A percentile compares a stretch with the other conserved stretches of the same genome.
phyloP scores from a whole-genome alignment of 768 basidiomycete species.

The Suillus brevipes region DNA sequence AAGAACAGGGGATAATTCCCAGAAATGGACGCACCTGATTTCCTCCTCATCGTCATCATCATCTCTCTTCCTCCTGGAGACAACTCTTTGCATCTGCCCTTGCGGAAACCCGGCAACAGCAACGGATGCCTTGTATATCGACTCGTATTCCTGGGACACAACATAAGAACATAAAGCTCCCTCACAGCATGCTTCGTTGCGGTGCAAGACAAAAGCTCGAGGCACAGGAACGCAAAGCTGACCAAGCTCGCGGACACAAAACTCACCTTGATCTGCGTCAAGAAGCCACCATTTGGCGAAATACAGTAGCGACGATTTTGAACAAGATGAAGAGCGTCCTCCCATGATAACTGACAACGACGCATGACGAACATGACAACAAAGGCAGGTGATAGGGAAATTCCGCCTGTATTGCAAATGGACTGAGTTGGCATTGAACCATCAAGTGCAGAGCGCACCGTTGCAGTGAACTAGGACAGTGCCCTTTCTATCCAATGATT shows the following conservation, averaged over 20 bases:
- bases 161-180: conserved; percentile 7
- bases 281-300: conserved; percentile 87
- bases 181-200: background rate
- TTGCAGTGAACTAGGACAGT: conserved; percentile 89
- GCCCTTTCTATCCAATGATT: conserved; percentile 57
- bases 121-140: conserved; percentile 80
- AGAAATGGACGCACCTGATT: conserved; percentile 29
- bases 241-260: background rate
- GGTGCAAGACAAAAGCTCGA: background rate
- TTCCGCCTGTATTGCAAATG: conserved; percentile 58
- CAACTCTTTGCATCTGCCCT: conserved; percentile 40
- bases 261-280: conserved; percentile 86
- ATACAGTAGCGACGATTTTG: conserved; percentile 93
- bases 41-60: conserved; percentile 73
- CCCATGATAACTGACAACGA: conserved; percentile 76
- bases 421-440: background rate
- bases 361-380: conserved; percentile 96
- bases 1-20: background rate
- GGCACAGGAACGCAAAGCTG: background rate
- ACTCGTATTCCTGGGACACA: conserved; percentile 79
- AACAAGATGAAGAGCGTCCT: conserved; percentile 84
- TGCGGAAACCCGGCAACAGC: conserved; percentile 63
- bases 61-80: conserved; percentile 64
- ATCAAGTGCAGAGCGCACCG: conserved; percentile 44
- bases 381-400: conserved; percentile 84